A percentile compares a stretch with the other conserved stretches of the same genome.
phyloP scores from a whole-genome alignment of 169 alveolate species.

The Perkinsus olseni region DNA sequence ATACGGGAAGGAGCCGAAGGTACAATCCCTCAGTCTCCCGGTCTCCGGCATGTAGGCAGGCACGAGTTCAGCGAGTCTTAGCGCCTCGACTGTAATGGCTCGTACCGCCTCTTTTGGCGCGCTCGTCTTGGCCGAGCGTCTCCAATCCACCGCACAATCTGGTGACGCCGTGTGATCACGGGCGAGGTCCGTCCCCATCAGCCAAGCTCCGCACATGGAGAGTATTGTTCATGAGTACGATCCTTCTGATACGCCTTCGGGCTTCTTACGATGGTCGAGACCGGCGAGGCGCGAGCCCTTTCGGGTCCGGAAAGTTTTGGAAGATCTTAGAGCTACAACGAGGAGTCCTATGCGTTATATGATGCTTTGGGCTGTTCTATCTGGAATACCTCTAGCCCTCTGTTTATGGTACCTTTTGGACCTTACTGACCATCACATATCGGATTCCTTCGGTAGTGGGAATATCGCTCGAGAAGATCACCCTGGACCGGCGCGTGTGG shows the following conservation, averaged over 20 bases:
- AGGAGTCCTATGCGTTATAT: not conserved
- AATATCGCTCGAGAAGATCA: not conserved
- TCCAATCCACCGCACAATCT: too few relatives aligned
- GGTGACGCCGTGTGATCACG: too few relatives aligned
- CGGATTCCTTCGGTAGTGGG: not conserved
- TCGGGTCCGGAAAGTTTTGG: not conserved
- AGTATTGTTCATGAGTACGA: not conserved
- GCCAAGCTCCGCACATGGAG: too few relatives aligned
- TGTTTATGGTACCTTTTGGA: not conserved
- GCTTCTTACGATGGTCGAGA: not conserved
- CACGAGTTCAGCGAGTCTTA: too few relatives aligned
- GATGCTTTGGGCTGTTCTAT: not conserved
- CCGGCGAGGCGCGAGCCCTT: not conserved
- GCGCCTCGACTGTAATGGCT: too few relatives aligned
- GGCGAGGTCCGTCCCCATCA: too few relatives aligned
- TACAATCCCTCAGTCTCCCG: too few relatives aligned
- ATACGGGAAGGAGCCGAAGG: too few relatives aligned
- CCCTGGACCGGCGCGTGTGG: not conserved
- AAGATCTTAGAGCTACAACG: not conserved
- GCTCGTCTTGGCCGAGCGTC: too few relatives aligned
- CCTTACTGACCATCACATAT: not conserved
- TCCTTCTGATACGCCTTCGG: not conserved
- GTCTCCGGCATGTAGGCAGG: too few relatives aligned
- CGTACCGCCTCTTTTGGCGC: too few relatives aligned
- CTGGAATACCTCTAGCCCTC: not conserved